Conservation (phyloP, 331 rosid species). For the Erythrophleum ivorense region DNA sequence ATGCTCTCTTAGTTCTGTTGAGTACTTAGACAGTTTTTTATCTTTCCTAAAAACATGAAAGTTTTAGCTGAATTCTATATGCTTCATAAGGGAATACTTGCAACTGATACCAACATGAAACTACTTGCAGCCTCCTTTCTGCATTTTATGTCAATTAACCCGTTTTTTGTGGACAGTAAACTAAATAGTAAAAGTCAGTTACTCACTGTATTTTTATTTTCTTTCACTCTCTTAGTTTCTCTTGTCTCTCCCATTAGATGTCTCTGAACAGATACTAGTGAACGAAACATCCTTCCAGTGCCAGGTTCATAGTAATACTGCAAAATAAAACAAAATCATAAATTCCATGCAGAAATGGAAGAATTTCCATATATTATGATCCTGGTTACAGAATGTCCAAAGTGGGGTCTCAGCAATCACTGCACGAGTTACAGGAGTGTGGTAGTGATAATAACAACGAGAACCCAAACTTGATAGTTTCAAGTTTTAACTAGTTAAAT, state of each 20-base stretch:
- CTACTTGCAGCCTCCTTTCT: neutral
- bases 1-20: neutral
- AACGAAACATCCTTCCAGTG: slow-evolving; percentile 62
- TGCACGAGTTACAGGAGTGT: neutral
- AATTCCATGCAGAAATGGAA: neutral
- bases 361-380: slow-evolving; percentile 17
- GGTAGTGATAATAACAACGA: neutral
- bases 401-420: neutral
- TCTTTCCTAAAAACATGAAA: neutral
- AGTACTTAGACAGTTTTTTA: neutral
- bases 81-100: slow-evolving; percentile 19
- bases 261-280: slow-evolving; percentile 59
- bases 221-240: slow-evolving; percentile 32
- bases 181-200: slow-evolving; percentile 29
- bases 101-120: slow-evolving; percentile 5
- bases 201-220: slow-evolving; percentile 45
- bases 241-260: slow-evolving; percentile 43
- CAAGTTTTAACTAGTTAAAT: neutral
- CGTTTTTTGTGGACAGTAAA: neutral
- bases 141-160: neutral
- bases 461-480: slow-evolving; percentile 4
- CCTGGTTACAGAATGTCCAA: slow-evolving; percentile 28
- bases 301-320: slow-evolving; percentile 68
- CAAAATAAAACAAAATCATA: slow-evolving; percentile 15
- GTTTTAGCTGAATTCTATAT: slow-evolving; percentile 2